Percentiles rank a stretch among this genome's conserved stretches.
Conservation (phyloP, 306 rosid species). For the Cicer chorassanicum region DNA sequence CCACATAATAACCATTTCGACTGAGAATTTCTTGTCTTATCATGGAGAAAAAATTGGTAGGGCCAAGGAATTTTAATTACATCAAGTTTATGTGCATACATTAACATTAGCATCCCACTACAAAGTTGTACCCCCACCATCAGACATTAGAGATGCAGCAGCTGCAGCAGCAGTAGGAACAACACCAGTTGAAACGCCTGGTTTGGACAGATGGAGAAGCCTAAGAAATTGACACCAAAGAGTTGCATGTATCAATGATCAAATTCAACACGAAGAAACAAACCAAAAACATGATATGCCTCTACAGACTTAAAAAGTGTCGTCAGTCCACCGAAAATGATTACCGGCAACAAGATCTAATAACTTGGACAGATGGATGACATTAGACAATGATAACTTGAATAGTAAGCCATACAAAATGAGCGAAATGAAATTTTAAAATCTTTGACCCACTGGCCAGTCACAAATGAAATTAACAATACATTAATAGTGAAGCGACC, state of each 20-base stretch:
- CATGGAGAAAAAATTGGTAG: neutral
- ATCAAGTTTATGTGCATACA: neutral
- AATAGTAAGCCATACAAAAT: neutral
- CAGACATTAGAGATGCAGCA: conserved; percentile 93
- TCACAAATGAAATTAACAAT: neutral
- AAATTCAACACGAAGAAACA: conserved; percentile 10
- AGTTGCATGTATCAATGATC: conserved; percentile 27
- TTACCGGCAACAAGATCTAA: neutral
- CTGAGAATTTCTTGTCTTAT: neutral
- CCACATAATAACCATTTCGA: neutral
- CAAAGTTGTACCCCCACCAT: conserved; percentile 80
- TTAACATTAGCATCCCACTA: conserved; percentile 43
- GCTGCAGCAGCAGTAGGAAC: conserved; percentile 98
- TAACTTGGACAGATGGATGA: neutral
- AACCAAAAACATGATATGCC: conserved; percentile 26
- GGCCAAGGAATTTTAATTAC: conserved; percentile 10
- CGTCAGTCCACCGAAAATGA: neutral
- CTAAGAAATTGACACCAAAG: conserved; percentile 57
- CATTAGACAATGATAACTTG: neutral
- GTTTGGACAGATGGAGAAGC: conserved; percentile 94
- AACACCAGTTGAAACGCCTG: conserved; percentile 89
- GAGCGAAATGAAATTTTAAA: neutral
- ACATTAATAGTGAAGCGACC: neutral
- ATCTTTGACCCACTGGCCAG: neutral
- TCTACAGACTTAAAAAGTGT: neutral